phyloP scores from a whole-genome alignment of 1,284 basidiomycete species.

The Malassezia arunalokei region DNA sequence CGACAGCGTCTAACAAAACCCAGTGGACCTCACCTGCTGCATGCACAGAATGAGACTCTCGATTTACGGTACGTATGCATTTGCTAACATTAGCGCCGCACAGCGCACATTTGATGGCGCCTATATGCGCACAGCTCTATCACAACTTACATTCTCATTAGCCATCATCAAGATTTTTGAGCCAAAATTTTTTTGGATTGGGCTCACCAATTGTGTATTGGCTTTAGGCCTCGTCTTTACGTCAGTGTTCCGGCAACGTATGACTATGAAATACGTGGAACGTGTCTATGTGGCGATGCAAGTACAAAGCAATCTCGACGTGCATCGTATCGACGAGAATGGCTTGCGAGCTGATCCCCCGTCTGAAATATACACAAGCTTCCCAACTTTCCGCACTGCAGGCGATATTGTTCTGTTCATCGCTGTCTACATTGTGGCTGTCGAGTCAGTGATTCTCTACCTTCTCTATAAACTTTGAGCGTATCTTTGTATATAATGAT shows the following conservation, averaged over 20 bases:
- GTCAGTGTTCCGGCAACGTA: slow-evolving; percentile 6
- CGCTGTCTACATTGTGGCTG: background rate
- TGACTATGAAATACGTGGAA: slow-evolving; percentile 11
- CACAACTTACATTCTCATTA: slow-evolving; percentile 9
- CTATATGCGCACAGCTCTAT: slow-evolving; percentile 10
- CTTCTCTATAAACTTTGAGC: background rate
- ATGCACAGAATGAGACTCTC: background rate
- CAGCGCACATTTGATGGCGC: slow-evolving; percentile 18
- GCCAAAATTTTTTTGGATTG: slow-evolving; percentile 15
- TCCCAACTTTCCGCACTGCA: slow-evolving; percentile 11
- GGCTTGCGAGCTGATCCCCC: background rate
- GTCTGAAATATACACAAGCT: background rate
- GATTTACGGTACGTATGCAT: slow-evolving; percentile 11
- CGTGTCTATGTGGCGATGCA: background rate
- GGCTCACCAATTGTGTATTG: slow-evolving; percentile 9
- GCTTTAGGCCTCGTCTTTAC: slow-evolving; percentile 9
- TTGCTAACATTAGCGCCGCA: slow-evolving; percentile 1
- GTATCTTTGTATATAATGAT: too few relatives aligned
- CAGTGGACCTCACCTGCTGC: slow-evolving; percentile 5
- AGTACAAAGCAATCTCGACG: background rate
- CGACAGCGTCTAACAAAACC: background rate
- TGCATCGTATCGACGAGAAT: background rate
- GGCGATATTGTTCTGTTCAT: slow-evolving; percentile 6
- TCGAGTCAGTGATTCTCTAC: slow-evolving; percentile 10
- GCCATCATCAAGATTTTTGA: slow-evolving; percentile 9